A percentile compares a stretch with the other conserved stretches of the same genome.
Evolutionary conservation across 768 basidiomycete genomes (phyloP).

Genomic region (Arthromyces matolae): DNA sequence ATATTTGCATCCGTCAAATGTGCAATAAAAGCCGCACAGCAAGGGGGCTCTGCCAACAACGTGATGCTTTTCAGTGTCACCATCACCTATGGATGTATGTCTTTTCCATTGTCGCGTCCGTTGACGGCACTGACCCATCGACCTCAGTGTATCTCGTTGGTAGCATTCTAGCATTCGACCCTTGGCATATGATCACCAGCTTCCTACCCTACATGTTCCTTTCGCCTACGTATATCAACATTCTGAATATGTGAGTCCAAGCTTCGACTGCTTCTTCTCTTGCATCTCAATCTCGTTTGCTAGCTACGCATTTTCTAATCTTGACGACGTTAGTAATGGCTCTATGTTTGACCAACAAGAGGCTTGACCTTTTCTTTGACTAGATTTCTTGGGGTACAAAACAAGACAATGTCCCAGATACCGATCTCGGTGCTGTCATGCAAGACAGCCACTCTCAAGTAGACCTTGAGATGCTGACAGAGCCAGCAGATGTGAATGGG

Average conservation of each 20-base stretch:
- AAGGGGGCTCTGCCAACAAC: slow-evolving; percentile 63
- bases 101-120: background rate
- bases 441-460: slow-evolving; percentile 81
- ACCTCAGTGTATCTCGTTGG: slow-evolving; percentile 70
- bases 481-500: slow-evolving; percentile 76
- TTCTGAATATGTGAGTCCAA: slow-evolving; percentile 67
- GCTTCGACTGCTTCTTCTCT: slow-evolving; percentile 9
- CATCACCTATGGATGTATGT: slow-evolving; percentile 76
- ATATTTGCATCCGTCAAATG: slow-evolving; percentile 80
- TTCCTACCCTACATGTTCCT: slow-evolving; percentile 86
- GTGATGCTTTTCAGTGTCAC: slow-evolving; percentile 81
- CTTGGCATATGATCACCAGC: slow-evolving; percentile 94
- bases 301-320: slow-evolving; percentile 82
- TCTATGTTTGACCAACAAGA: background rate
- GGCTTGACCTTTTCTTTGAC: background rate
- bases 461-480: slow-evolving; percentile 81
- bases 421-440: slow-evolving; percentile 79
- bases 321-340: slow-evolving; percentile 69
- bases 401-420: slow-evolving; percentile 68
- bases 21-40: slow-evolving; percentile 63
- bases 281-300: background rate
- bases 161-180: slow-evolving; percentile 84
- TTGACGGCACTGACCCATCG: background rate
- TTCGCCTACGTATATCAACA: slow-evolving; percentile 76
- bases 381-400: slow-evolving; percentile 97